Percentiles rank a stretch among this genome's conserved stretches.
Conservation (phyloP, 2,329 filamentous ascomycete species). For the Epichloe bromicola region DNA sequence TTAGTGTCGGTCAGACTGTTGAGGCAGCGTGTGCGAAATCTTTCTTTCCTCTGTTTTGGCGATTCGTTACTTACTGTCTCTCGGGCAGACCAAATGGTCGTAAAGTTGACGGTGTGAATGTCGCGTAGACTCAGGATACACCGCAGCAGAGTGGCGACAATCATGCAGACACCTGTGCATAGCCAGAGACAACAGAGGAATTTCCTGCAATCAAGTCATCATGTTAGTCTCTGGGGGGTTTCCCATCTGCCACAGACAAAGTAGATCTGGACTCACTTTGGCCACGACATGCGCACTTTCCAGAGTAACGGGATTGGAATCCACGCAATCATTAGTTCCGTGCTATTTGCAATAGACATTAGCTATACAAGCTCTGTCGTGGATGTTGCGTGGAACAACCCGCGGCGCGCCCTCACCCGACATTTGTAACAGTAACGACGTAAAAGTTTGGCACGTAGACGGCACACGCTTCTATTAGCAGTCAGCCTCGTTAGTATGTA, state of each 20-base stretch:
- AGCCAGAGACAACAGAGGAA: constrained; percentile 25
- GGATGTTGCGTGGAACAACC: background rate
- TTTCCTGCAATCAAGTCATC: constrained; percentile 13
- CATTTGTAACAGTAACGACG: background rate
- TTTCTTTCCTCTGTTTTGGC: background rate
- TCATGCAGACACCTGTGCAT: constrained; percentile 27
- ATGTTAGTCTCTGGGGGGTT: background rate
- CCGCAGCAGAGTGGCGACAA: constrained; percentile 28
- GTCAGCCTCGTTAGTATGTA: background rate
- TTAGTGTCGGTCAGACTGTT: too few relatives aligned
- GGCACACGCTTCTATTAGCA: background rate
- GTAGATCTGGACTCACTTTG: background rate
- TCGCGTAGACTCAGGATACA: constrained; percentile 24
- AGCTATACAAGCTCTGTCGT: background rate
- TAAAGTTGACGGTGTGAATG: constrained; percentile 23
- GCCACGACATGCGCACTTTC: constrained; percentile 22
- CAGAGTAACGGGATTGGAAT: constrained; percentile 28
- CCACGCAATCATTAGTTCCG: constrained; percentile 24
- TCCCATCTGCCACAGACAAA: background rate
- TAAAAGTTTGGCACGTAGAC: background rate
- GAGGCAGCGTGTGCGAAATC: background rate
- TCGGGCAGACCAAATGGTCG: constrained; percentile 16
- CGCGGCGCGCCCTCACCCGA: background rate
- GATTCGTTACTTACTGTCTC: constrained; percentile 22
- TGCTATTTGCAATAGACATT: constrained; percentile 14